Conservation (phyloP, 2,329 filamentous ascomycete species). For the Ophiocordyceps camponoti-rufipedis region DNA sequence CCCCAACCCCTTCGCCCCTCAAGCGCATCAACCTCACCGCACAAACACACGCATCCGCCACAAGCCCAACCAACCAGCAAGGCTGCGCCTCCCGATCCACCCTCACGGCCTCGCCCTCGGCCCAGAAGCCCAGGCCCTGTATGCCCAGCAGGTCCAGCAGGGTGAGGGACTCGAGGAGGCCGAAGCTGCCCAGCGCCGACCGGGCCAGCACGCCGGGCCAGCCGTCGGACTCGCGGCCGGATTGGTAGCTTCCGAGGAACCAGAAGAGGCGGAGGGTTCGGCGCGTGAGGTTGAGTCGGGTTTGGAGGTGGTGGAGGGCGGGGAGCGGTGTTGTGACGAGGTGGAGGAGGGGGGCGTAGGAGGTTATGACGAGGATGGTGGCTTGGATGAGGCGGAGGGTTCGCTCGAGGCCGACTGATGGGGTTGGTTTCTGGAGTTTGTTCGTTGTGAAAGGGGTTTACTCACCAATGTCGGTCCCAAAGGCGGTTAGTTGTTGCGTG, state of each 20-base stretch:
- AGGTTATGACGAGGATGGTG: conserved; percentile 26
- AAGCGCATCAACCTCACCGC: conserved; percentile 21
- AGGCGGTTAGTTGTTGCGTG: conserved; percentile 20
- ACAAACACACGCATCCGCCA: conserved; percentile 26
- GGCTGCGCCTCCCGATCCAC: conserved; percentile 43
- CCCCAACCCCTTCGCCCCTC: conserved; percentile 10
- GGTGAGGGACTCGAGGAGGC: conserved; percentile 46
- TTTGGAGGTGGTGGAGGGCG: conserved; percentile 17
- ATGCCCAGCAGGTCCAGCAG: conserved; percentile 32
- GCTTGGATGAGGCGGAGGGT: conserved; percentile 39
- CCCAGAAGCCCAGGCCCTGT: conserved; percentile 31
- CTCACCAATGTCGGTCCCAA: conserved; percentile 26
- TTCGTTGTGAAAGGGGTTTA: not conserved
- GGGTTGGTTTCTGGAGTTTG: not conserved
- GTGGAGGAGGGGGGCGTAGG: conserved; percentile 22
- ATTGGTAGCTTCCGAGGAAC: conserved; percentile 41
- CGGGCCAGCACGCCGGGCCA: conserved; percentile 37
- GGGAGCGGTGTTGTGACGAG: conserved; percentile 10
- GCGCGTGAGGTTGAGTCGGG: conserved; percentile 28
- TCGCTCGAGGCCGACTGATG: conserved; percentile 40
- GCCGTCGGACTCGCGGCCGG: conserved; percentile 15
- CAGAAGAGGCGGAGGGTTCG: conserved; percentile 52
- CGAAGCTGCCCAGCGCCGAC: conserved; percentile 46
- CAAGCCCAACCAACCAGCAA: conserved; percentile 50
- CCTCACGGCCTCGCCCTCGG: conserved; percentile 22